Percentiles rank a stretch among this genome's conserved stretches.
These are phyloP conservation scores for Phytophthora pistaciae DNA, from an alignment of 352 stramenopile genomes.

Conservation along the genomic window DNA sequence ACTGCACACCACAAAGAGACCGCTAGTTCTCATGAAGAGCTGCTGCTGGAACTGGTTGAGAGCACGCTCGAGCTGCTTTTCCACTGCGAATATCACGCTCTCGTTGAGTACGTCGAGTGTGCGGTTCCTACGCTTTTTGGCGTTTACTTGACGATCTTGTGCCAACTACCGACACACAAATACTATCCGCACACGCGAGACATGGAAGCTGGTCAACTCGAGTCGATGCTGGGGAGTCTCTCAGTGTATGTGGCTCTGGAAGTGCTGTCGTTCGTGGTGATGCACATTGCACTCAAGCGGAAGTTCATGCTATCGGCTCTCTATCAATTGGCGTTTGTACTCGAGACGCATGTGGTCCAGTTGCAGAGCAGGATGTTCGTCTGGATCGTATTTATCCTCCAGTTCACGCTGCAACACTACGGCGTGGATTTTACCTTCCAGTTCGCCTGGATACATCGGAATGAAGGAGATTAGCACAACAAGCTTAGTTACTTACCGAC, in stretches of 20 bases:
- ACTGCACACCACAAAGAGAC: not conserved
- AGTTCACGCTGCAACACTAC: constrained; percentile 31
- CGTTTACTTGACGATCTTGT: constrained; percentile 26
- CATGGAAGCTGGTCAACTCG: constrained; percentile 21
- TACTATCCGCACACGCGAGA: constrained; percentile 31
- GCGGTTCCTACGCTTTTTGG: constrained; percentile 31
- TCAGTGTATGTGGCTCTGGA: constrained; percentile 23
- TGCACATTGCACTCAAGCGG: constrained; percentile 23
- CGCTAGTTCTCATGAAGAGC: not conserved
- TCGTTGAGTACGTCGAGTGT: constrained; percentile 39
- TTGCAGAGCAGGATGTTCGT: constrained; percentile 31
- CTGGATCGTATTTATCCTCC: constrained; percentile 33
- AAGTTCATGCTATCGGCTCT: constrained; percentile 32
- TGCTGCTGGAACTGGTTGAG: constrained; percentile 11
- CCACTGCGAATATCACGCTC: constrained; percentile 31
- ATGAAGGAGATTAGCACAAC: too few species aligned
- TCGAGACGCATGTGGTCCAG: constrained; percentile 31
- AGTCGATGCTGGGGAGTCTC: constrained; percentile 15
- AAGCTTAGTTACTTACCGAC: too few species aligned
- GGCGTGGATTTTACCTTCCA: constrained; percentile 27
- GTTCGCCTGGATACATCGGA: constrained; percentile 17
- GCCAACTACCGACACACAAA: constrained; percentile 12
- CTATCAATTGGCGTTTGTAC: constrained; percentile 32
- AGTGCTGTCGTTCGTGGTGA: constrained; percentile 15
- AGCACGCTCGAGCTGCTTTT: constrained; percentile 34